These are phyloP conservation scores for Suaeda aralocaspica DNA, from an alignment of 148 eudicot genomes.

Conservation along the genomic window DNA sequence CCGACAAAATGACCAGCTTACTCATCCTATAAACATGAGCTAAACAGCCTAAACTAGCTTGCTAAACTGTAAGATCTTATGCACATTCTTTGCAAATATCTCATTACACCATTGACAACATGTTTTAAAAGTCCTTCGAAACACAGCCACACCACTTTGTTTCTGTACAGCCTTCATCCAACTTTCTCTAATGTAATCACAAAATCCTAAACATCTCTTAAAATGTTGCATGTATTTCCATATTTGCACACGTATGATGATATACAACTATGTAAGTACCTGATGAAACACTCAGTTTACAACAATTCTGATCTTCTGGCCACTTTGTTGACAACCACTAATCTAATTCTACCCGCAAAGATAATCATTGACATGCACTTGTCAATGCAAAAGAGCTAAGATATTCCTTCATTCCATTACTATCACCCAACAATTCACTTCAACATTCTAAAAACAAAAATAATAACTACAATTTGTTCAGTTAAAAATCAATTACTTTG, in stretches of 20 bases:
- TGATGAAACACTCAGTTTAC: background rate
- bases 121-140: background rate
- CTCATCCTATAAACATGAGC: background rate
- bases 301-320: background rate
- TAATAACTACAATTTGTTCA: background rate
- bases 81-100: background rate
- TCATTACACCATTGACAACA: background rate
- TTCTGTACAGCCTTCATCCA: background rate
- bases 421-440: background rate
- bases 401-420: too few species aligned
- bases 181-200: background rate
- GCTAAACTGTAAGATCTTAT: background rate
- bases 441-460: background rate
- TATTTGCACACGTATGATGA: background rate
- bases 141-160: background rate
- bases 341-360: background rate
- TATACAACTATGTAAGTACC: background rate
- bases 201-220: background rate
- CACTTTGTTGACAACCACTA: background rate
- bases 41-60: background rate
- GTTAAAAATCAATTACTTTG: background rate
- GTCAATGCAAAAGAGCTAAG: background rate
- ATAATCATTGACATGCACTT: background rate
- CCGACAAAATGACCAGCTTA: too few species aligned
- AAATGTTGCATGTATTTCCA: background rate